phyloP scores from a whole-genome alignment of 768 basidiomycete genomes.

The Kwoniella mangroviensis region DNA sequence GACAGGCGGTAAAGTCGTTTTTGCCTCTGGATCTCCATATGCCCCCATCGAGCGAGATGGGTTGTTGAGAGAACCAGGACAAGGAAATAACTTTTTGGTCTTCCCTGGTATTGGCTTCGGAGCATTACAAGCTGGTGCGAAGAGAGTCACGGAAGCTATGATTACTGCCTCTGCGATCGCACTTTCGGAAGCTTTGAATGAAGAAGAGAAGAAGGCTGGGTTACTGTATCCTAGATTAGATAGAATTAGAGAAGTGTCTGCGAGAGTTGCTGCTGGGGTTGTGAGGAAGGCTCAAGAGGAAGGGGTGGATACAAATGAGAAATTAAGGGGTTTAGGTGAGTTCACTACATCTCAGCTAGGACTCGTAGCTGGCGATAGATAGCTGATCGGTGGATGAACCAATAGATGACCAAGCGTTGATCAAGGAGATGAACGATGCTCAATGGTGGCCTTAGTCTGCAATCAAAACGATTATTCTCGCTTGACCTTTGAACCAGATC shows the following conservation, averaged over 20 bases:
- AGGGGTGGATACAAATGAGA: slow-evolving; percentile 51
- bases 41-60: slow-evolving; percentile 66
- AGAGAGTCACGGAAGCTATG: slow-evolving; percentile 79
- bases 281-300: slow-evolving; percentile 80
- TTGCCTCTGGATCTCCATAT: slow-evolving; percentile 89
- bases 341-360: not conserved
- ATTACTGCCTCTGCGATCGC: slow-evolving; percentile 85
- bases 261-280: slow-evolving; percentile 72
- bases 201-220: slow-evolving; percentile 69
- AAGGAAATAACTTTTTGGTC: slow-evolving; percentile 95
- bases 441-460: slow-evolving; percentile 28
- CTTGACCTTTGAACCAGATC: not conserved
- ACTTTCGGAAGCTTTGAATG: slow-evolving; percentile 72
- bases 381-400: not conserved
- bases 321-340: slow-evolving; percentile 37
- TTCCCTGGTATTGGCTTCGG: slow-evolving; percentile 68
- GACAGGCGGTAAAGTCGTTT: slow-evolving; percentile 69
- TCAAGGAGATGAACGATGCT: slow-evolving; percentile 27
- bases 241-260: slow-evolving; percentile 84
- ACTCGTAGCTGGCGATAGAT: not conserved
- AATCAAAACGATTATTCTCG: not conserved
- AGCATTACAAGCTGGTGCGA: slow-evolving; percentile 64
- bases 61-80: slow-evolving; percentile 71
- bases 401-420: slow-evolving; percentile 21
- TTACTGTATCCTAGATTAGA: slow-evolving; percentile 83